Base-by-base conservation (phyloP, 768 basidiomycete genomes). In the Suillus weaverae region DNA sequence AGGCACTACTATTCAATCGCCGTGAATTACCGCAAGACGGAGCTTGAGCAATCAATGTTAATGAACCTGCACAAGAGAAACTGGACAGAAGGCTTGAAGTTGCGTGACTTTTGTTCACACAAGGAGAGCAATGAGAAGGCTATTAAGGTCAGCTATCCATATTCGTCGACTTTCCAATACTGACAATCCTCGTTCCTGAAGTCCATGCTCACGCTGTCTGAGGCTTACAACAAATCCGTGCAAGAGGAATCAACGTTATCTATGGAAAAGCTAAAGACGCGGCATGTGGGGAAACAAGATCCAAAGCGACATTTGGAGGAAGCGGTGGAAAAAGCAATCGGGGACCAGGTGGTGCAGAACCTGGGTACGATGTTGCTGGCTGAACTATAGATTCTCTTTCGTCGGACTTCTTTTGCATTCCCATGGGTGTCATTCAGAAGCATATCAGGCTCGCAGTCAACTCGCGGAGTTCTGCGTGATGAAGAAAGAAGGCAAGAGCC, bases 21-120 rank as follows among this genome's bases (percentile, higher is more conserved):
- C 8, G 97, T 99, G 67, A 95, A 97, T 77, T 99, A 99, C 79
- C 88, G 96, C 70, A 99, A 99, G 83, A 98, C 96, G 35, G 97
- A 98, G 75, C 86, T 97, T 3, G 97, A 99, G 78, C 97, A 99
- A 75, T 87, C 91, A 20, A 99, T 99, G 97, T 79, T 99, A 69
- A 94, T 99, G 91, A 99, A 99, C 77, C 80, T 99, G 71, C 97
- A 99, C 82, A 99, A 99, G 78, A 85, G 95, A 71, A 97, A 97
- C 74, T 99, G 97, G 97, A 99, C 97, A 3, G 96, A 99, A 76
- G 97, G 97, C 1, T 80, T 99, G 69, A 94, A 92, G 75, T 77
- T 99, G 73, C 85, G 89, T 48, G 95, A 99, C 78, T 99, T 98
- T 78, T 85, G 91, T 77, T 78, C 84, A 62, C 93, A 96, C 77